Percentiles rank a stretch among this genome's conserved stretches.
Evolutionary conservation across 768 basidiomycete genomes (phyloP).

Genomic region (Rhodotorula toruloides): DNA sequence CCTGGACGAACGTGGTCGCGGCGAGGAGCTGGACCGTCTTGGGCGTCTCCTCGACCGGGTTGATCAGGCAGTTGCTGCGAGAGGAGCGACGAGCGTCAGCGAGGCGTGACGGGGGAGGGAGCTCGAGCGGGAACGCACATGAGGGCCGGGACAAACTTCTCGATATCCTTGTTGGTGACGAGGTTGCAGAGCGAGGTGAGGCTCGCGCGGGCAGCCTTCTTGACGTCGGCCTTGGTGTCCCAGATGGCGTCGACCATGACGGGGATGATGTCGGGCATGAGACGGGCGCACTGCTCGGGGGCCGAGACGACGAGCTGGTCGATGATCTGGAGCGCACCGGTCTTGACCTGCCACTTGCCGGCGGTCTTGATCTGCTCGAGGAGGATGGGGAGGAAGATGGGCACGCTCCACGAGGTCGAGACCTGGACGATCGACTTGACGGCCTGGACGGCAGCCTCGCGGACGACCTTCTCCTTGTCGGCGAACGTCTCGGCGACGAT

Average conservation of each 20-base stretch:
- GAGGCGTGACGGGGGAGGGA: too few relatives aligned
- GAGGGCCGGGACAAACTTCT: constrained; percentile 77
- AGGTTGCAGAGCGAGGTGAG: constrained; percentile 69
- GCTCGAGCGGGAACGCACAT: constrained; percentile 48
- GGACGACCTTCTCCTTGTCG: constrained; percentile 92
- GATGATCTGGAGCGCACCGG: constrained; percentile 82
- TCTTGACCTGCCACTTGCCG: constrained; percentile 85
- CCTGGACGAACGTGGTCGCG: constrained; percentile 91
- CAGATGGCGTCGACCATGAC: constrained; percentile 96
- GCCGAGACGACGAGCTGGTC: constrained; percentile 43
- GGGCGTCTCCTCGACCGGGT: constrained; percentile 95
- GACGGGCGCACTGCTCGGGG: constrained; percentile 41
- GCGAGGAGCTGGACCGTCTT: constrained; percentile 92
- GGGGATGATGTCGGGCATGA: constrained; percentile 68
- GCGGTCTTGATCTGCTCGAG: constrained; percentile 58
- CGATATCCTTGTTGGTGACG: constrained; percentile 87
- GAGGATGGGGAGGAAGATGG: constrained; percentile 61
- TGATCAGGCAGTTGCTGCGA: constrained; percentile 84
- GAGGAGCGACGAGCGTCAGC: not conserved
- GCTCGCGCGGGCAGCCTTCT: constrained; percentile 75
- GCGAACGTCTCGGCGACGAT: constrained; percentile 77
- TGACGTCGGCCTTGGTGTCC: constrained; percentile 73
- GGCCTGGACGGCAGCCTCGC: constrained; percentile 69
- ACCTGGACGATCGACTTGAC: constrained; percentile 76
- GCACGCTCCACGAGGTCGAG: constrained; percentile 76